phyloP scores from a whole-genome alignment of 164 flowering plant species.

The Euptelea pleiosperma region DNA sequence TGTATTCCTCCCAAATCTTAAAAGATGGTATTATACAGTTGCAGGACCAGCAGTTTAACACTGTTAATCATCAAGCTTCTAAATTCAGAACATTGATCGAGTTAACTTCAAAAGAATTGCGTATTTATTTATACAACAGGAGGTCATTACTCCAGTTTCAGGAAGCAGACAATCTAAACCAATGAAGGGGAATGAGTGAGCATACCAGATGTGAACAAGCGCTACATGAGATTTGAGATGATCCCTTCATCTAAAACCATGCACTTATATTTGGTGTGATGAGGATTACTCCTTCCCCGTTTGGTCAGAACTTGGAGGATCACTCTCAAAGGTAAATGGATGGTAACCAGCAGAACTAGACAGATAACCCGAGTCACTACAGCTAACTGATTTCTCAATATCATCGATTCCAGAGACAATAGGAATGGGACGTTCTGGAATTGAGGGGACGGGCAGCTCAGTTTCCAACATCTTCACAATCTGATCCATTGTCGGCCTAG shows the following conservation, averaged over 20 bases:
- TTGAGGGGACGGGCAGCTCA: constrained; percentile 48
- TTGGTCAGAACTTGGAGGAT: constrained; percentile 1
- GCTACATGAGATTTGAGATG: not conserved
- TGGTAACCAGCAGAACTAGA: constrained; percentile 51
- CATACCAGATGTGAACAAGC: not conserved
- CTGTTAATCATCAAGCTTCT: no score
- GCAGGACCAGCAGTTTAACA: no score
- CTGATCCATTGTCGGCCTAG: constrained; percentile 82
- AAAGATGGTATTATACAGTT: no score
- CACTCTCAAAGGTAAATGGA: constrained; percentile 19
- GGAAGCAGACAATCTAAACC: not conserved
- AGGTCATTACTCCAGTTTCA: constrained; percentile 1
- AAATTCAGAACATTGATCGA: no score
- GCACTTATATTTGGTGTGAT: not conserved
- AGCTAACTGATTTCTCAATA: constrained; percentile 53
- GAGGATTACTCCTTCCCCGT: not conserved
- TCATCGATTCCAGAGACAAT: constrained; percentile 41
- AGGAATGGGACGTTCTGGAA: constrained; percentile 64
- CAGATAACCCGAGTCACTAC: constrained; percentile 46
- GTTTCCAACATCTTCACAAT: constrained; percentile 72
- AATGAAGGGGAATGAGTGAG: not conserved
- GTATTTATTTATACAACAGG: not conserved
- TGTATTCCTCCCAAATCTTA: no score
- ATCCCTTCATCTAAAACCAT: not conserved
- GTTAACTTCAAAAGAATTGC: not conserved